phyloP scores from a whole-genome alignment of 805 yeast species.

The Huiozyma sinensis region DNA sequence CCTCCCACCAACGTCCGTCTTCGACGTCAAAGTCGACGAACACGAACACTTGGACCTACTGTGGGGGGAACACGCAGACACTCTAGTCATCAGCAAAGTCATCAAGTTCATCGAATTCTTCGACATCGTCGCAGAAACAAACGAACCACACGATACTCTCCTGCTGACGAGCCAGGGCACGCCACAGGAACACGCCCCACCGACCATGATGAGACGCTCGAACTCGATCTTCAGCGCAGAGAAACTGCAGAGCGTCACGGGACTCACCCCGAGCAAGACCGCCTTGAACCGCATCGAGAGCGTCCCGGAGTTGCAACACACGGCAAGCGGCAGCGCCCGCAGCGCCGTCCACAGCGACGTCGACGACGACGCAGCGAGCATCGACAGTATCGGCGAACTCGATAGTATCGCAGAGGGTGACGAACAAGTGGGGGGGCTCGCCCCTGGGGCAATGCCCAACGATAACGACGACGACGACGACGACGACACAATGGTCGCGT shows the following conservation, averaged over 20 bases:
- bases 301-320: too few relatives aligned
- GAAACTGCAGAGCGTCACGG: too few relatives aligned
- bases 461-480: not conserved
- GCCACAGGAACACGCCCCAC: not conserved
- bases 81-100: slow-evolving; percentile 35
- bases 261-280: too few relatives aligned
- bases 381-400: not conserved
- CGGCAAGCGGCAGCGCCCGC: not conserved
- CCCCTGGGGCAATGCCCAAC: too few relatives aligned
- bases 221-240: not conserved
- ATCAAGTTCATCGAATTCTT: slow-evolving; percentile 28
- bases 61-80: slow-evolving; percentile 68
- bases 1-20: slow-evolving; percentile 44
- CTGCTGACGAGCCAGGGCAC: too few relatives aligned
- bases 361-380: not conserved
- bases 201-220: too few relatives aligned
- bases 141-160: too few relatives aligned
- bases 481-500: not conserved
- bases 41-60: slow-evolving; percentile 87
- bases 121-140: slow-evolving; percentile 3
- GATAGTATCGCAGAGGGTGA: not conserved
- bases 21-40: slow-evolving; percentile 45
- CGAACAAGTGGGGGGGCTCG: not conserved
- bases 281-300: too few relatives aligned
- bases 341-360: not conserved